These are phyloP conservation scores for Cetraspora pellucida DNA, from an alignment of 192 early-diverging fungal genomes.

Conservation along the genomic window DNA sequence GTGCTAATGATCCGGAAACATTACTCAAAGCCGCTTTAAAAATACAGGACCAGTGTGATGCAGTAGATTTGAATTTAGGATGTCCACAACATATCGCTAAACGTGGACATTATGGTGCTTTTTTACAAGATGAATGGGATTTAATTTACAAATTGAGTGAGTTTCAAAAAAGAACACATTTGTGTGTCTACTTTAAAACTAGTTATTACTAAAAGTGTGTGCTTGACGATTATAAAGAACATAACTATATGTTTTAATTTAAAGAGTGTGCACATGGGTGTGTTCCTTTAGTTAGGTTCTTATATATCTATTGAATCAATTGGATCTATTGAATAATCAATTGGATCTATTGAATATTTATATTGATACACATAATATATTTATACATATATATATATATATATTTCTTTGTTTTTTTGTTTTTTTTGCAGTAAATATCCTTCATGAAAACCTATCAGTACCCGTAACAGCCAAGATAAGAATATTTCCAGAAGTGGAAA, in stretches of 20 bases:
- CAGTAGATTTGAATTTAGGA: constrained; percentile 94
- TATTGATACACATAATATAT: constrained; percentile 63
- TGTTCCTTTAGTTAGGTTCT: too few species aligned
- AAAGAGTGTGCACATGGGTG: too few species aligned
- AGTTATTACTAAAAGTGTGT: constrained; percentile 49
- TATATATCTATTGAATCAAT: too few species aligned
- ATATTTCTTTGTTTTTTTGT: constrained; percentile 13
- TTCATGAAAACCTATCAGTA: constrained; percentile 79
- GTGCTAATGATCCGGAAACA: constrained; percentile 89
- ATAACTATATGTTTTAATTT: too few species aligned
- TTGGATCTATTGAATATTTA: too few species aligned
- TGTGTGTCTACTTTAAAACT: constrained; percentile 12
- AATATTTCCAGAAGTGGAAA: constrained; percentile 84
- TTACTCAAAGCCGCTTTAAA: constrained; percentile 82
- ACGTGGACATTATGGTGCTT: constrained; percentile 87
- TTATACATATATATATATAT: constrained; percentile 64
- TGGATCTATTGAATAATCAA: too few species aligned
- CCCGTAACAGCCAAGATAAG: constrained; percentile 98
- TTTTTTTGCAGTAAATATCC: constrained; percentile 60
- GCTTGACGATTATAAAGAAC: too few species aligned
- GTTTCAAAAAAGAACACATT: constrained; percentile 41
- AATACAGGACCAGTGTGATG: constrained; percentile 84
- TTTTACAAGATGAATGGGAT: constrained; percentile 86
- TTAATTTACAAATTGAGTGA: constrained; percentile 53
- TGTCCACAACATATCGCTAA: constrained; percentile 96